Percentiles rank a stretch among this genome's conserved stretches.
These are phyloP conservation scores for Blastomyces gilchristii DNA, from an alignment of 2,329 filamentous ascomycete species.

Conservation along the genomic window DNA sequence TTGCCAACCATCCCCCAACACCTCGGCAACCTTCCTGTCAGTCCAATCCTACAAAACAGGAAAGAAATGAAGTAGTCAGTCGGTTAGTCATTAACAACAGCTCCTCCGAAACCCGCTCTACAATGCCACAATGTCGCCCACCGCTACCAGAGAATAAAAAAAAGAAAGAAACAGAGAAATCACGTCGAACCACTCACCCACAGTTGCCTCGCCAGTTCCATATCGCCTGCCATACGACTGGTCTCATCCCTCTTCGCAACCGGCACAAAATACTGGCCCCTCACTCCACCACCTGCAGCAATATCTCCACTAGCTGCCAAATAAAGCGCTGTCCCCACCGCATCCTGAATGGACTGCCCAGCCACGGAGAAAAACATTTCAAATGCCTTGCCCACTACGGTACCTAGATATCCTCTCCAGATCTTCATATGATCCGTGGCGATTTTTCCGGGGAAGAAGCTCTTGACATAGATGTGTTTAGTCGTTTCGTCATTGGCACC, in stretches of 20 bases:
- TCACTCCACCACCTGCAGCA: constrained; percentile 13
- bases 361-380: constrained; percentile 17
- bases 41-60: neutral
- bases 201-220: constrained; percentile 23
- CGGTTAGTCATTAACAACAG: constrained; percentile 8
- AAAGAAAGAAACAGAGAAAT: neutral
- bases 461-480: constrained; percentile 24
- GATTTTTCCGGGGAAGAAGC: constrained; percentile 26
- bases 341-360: constrained; percentile 23
- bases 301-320: constrained; percentile 22
- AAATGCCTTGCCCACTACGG: constrained; percentile 16
- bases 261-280: constrained; percentile 32
- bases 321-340: constrained; percentile 25
- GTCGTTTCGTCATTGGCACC: constrained; percentile 16
- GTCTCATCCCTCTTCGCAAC: constrained; percentile 23
- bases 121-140: neutral
- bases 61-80: constrained; percentile 8
- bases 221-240: constrained; percentile 22
- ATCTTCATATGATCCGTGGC: constrained; percentile 24
- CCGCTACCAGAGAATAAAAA: neutral
- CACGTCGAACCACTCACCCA: constrained; percentile 21
- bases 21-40: neutral
- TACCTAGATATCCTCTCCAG: constrained; percentile 23
- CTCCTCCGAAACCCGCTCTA: too few species aligned
- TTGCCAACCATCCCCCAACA: constrained; percentile 3